Evolutionary conservation across 192 early-diverging fungal species (phyloP), one percentile per base, ranked within the genome.

Genomic region (Phycomyces blakesleeanus): DNA sequence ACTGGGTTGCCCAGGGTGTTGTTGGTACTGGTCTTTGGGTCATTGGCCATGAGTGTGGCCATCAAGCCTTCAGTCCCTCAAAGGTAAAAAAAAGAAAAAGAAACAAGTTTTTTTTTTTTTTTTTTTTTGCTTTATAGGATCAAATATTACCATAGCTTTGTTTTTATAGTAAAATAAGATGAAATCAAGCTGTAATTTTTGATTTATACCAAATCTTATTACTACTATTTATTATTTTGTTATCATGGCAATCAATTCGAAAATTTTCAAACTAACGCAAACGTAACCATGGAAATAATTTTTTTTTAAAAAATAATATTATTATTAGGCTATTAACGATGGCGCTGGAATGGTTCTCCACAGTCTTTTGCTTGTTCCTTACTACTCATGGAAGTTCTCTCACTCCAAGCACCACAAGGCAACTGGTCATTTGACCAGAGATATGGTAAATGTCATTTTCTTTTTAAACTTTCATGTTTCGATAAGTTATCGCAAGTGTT

Each of bases 381-480:
- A 85, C 78, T 91, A 89, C 76, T 90, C 95, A 27, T 98, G 95
- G 95, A 87, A 89, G 71, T 86, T 87, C 77, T 84, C 89, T 25
- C 95, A 98, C 76, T 91, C 87, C 38, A 87, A 83, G 72, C 96
- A 98, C 82, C 96, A 98, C 81, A 95, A 96, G 61, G 83, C 83
- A 64, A 95, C 90, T 51, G 88, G 85, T 63, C 88, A 93, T 79
- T 85, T 98, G 87, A 79, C 78, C 44, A 91, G 89, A 74, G 96
- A 98, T 72, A 91, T 95, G 79, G 69, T 72, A 61, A 62, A 41
- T 55, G 26, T n/a, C n/a, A n/a, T n/a, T n/a, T n/a, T n/a, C 20
- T 50, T 50, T 44, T 37, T 15, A 34, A 2, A 34, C 29, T 5
- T 5, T 7, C 38, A 53, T 37, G 11, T n/a, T n/a, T n/a, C n/a